A percentile compares a stretch with the other conserved stretches of the same genome.
Evolutionary conservation across 768 basidiomycete genomes (phyloP).

Genomic region (Tulasnella sp.): DNA sequence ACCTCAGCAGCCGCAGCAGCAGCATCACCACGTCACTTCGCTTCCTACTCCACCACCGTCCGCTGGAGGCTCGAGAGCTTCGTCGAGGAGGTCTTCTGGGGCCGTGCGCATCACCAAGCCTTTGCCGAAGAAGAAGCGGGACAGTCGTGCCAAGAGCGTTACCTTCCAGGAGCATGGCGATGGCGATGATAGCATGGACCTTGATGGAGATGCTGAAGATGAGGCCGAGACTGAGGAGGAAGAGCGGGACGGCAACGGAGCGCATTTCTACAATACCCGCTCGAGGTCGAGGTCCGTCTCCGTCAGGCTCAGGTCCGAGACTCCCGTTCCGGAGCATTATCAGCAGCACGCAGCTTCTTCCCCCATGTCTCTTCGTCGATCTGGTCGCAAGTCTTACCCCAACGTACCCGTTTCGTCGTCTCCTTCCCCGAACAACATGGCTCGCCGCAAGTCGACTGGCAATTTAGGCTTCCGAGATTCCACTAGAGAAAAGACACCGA

Average conservation of each 20-base stretch:
- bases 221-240: constrained; percentile 1
- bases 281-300: neutral
- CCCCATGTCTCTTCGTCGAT: neutral
- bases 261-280: neutral
- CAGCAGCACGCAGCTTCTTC: neutral
- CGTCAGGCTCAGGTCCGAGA: neutral
- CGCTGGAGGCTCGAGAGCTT: no score
- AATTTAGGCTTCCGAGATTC: neutral
- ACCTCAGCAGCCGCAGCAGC: no score
- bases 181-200: no score
- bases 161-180: no score
- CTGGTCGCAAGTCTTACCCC: neutral
- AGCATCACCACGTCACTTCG: no score
- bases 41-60: no score
- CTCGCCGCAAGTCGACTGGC: neutral
- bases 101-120: no score
- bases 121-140: no score
- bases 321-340: neutral
- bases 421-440: neutral
- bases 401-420: neutral
- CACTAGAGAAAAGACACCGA: neutral
- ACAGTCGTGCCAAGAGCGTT: no score
- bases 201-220: neutral
- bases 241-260: neutral
- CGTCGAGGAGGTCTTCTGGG: no score